phyloP scores from a whole-genome alignment of 768 basidiomycete species.

The Dendrothele bispora region DNA sequence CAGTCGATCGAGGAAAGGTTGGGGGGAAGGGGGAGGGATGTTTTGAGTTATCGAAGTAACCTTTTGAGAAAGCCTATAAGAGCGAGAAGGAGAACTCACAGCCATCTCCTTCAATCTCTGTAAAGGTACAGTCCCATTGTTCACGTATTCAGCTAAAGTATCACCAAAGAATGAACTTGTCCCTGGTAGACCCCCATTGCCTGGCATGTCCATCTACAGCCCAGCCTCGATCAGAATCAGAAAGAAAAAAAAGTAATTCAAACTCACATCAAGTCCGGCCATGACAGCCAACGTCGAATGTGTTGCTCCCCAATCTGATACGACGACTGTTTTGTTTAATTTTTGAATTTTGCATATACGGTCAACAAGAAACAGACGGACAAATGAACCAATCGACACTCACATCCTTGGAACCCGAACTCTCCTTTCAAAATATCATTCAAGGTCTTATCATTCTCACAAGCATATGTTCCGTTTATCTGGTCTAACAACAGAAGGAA shows the following conservation, averaged over 20 bases:
- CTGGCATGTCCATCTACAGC: slow-evolving; percentile 70
- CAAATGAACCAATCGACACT: slow-evolving; percentile 17
- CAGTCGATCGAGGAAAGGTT: too few relatives aligned
- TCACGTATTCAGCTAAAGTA: slow-evolving; percentile 66
- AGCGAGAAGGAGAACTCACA: slow-evolving; percentile 25
- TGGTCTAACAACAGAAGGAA: slow-evolving; percentile 50
- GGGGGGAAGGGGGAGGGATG: too few relatives aligned
- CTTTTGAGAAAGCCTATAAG: too few relatives aligned
- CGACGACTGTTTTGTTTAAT: too few relatives aligned
- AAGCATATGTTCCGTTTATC: slow-evolving; percentile 71
- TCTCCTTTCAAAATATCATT: slow-evolving; percentile 75
- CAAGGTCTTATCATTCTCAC: slow-evolving; percentile 68
- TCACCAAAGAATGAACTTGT: slow-evolving; percentile 56
- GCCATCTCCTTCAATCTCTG: slow-evolving; percentile 75
- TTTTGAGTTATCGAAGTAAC: too few relatives aligned
- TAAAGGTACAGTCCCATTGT: slow-evolving; percentile 69
- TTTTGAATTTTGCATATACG: too few relatives aligned
- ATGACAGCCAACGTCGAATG: slow-evolving; percentile 61
- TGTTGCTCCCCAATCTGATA: slow-evolving; percentile 75
- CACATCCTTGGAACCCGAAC: slow-evolving; percentile 75
- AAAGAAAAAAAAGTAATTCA: neutral
- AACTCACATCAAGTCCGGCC: slow-evolving; percentile 62
- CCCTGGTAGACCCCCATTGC: slow-evolving; percentile 44
- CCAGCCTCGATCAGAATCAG: neutral
- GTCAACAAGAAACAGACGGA: neutral